Conservation (phyloP, 768 basidiomycete genomes). For the Myochromella boudieri region DNA sequence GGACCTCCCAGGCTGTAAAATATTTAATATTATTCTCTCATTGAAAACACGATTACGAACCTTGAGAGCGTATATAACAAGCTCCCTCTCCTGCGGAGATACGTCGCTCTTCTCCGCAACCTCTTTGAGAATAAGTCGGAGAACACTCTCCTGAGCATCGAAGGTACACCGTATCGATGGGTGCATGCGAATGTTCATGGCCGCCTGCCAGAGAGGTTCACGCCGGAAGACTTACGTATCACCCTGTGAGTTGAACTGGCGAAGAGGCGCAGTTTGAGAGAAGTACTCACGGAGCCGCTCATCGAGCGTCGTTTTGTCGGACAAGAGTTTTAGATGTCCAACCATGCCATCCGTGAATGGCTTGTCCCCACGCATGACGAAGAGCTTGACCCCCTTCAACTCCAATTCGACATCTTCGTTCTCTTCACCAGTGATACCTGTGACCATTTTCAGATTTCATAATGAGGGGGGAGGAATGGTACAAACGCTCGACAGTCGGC, state of each 20-base stretch:
- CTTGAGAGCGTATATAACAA: conserved; percentile 68
- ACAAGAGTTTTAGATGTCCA: conserved; percentile 61
- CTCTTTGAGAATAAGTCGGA: conserved; percentile 59
- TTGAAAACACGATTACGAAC: conserved; percentile 29
- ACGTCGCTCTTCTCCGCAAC: conserved; percentile 26
- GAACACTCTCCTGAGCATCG: conserved; percentile 51
- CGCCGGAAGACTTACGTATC: conserved; percentile 60
- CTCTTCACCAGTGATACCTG: conserved; percentile 65
- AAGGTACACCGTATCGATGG: conserved; percentile 58
- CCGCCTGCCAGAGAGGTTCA: conserved; percentile 68
- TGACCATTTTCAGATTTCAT: not conserved
- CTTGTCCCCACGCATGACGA: conserved; percentile 52
- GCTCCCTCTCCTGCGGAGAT: conserved; percentile 30
- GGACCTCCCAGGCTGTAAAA: conserved; percentile 42
- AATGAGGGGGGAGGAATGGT: not conserved
- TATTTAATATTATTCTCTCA: not conserved
- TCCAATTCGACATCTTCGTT: conserved; percentile 56
- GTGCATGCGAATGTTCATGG: conserved; percentile 62
- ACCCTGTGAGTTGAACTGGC: not conserved
- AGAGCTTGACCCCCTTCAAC: conserved; percentile 61
- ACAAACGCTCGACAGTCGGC: conserved; percentile 17
- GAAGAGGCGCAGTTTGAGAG: conserved; percentile 5
- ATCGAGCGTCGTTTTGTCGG: conserved; percentile 37
- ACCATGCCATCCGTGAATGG: conserved; percentile 60
- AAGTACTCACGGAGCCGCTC: conserved; percentile 45